These are phyloP conservation scores for Coniferiporia weirii DNA, from an alignment of 1,284 basidiomycete species.

Conservation along the genomic window DNA sequence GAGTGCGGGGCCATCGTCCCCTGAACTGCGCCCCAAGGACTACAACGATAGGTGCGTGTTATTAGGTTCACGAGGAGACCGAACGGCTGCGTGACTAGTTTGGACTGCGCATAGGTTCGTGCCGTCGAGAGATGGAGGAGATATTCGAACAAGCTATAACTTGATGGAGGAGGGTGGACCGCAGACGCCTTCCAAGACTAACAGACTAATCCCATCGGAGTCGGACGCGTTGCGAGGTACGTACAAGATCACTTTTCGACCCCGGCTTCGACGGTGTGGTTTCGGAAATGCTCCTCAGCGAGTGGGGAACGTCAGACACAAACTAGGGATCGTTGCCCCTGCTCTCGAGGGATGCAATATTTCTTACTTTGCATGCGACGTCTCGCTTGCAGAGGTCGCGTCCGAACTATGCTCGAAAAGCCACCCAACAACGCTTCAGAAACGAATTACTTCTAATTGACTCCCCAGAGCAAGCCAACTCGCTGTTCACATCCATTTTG, in stretches of 20 bases:
- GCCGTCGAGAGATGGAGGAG: constrained; percentile 62
- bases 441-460: constrained; percentile 4
- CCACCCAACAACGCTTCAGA: not conserved
- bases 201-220: constrained; percentile 68
- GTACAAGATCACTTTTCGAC: not conserved
- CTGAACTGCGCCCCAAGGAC: constrained; percentile 40
- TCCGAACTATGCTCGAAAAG: not conserved
- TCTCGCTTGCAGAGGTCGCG: not conserved
- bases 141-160: constrained; percentile 72
- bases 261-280: not conserved
- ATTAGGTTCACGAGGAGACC: not conserved
- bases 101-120: constrained; percentile 44
- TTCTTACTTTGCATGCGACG: not conserved
- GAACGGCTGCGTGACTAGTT: not conserved
- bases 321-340: not conserved
- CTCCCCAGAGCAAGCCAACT: constrained; percentile 67
- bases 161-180: constrained; percentile 65
- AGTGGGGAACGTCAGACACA: not conserved
- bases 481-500: constrained; percentile 67
- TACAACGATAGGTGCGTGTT: constrained; percentile 52
- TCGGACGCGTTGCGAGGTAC: constrained; percentile 72
- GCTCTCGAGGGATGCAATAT: not conserved
- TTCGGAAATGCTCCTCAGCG: not conserved
- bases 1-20: constrained; percentile 50
- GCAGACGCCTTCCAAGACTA: constrained; percentile 60